Base-by-base conservation (phyloP, 1,284 basidiomycete genomes). In the Sporisorium graminicola region DNA sequence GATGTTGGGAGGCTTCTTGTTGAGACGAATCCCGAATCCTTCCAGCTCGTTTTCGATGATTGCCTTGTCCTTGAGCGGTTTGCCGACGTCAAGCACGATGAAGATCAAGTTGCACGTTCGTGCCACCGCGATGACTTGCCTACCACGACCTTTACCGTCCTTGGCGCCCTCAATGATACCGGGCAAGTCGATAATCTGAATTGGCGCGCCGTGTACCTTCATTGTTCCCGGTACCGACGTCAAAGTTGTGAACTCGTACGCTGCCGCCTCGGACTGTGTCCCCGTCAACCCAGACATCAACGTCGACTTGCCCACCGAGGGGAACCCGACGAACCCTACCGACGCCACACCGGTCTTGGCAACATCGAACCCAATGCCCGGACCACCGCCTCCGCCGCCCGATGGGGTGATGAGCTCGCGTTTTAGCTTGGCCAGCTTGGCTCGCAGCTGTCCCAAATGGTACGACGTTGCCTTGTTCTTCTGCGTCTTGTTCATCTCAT, bases 81-180 rank as follows among this genome's bases (percentile, higher is more conserved):
- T 99, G 44, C 97, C 90, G 14, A 99, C 97, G 83, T 99, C 97
- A 44, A 99, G 90, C 31, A 99, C 93, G 85, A 99, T 98, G 87
- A 98, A 99, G 78, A 99, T 98, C 53, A 99, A 91, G 86, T 99
- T 95, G 86, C 97, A 99, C 51, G 97, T 98, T 74, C 96, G 91
- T 22, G 95, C 95, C 74, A 98, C 95, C 72, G 95, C 95, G 85
- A 90, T 90, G 67, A 90, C 96, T 90, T 99, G 97, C 81, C 94
- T 91, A 89, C 97, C 97, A 89, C 97, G 90, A 88, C 97, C 97
- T 87, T 95, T 92, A 74, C 96, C 96, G 84, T 99, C 97, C 85
- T 96, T 96, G 35, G 97, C 97, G 80, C 97, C 97, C 87, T 99
- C 97, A 77, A 99, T 99, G 77, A 99, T 99, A 89, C 96, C 96